Evolutionary conservation across 768 basidiomycete genomes (phyloP), one percentile per base, ranked within the genome.

Genomic region (Pleurotus eryngii): DNA sequence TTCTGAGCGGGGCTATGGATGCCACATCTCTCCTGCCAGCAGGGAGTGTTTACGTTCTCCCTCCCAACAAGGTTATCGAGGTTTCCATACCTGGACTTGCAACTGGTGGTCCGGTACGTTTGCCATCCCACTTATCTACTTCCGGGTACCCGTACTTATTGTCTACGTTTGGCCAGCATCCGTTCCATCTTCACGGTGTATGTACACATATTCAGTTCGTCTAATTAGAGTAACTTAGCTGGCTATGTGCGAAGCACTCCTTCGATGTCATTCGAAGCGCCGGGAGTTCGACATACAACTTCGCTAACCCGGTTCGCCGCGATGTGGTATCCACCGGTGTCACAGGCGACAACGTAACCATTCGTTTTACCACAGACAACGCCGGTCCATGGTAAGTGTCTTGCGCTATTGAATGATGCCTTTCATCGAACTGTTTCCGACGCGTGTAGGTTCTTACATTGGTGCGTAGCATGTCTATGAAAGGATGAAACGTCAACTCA

Each of bases 301-400:
- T 73, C 26, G 65, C 58, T 20, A 83, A 86, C 45, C 66, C 65
- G 12, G 63, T 72, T 17, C 59, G 63, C 5, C 64, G 73, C 14
- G 73, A 75, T 56, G 72, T 73, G 0, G 72, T 72, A 38, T 70
- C 62, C 46, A 65, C 66, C 9, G 78, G 75, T 4, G 15, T n/a
- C 53, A 55, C 58, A 0, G 70, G 67, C 1, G 72, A 73, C 58
- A 74, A 73, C 55, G 74, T 77, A 17, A 76, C 77, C 0, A 74
- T 85, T 57, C 71, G 82, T 1, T 83, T 82, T 64, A 66, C 63
- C 1, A 81, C 81, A 1, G 76, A 82, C 49, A 82, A 82, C 57
- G 64, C 80, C 37, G 82, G 82, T 2, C 77, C 78, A 4, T 81
- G 78, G 79, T 75, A 18, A 12, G 71, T 57, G 20, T 14, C 26